phyloP scores from a whole-genome alignment of 2,329 filamentous ascomycete species.

The Pseudopithomyces chartarum region DNA sequence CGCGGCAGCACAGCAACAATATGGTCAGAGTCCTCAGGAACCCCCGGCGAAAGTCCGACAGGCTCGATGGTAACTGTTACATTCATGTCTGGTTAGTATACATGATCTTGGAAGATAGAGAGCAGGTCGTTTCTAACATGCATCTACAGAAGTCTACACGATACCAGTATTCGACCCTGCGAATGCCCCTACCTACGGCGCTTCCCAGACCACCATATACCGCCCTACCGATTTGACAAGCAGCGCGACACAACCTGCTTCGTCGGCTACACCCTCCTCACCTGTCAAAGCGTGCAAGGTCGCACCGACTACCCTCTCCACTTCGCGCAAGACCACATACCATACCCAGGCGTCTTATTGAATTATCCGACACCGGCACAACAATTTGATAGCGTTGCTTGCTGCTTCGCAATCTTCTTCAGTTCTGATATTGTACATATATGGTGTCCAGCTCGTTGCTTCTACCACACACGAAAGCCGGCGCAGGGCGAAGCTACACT shows the following conservation, averaged over 20 bases:
- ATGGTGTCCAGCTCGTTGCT: too few species aligned
- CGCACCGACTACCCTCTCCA: neutral
- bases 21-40: neutral
- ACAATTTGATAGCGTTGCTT: too few species aligned
- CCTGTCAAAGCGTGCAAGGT: neutral
- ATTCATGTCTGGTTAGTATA: neutral
- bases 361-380: too few species aligned
- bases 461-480: too few species aligned
- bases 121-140: neutral
- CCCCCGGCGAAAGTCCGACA: neutral
- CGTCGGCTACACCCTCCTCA: neutral
- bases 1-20: constrained; percentile 2
- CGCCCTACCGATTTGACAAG: neutral
- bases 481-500: too few species aligned
- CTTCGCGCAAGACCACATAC: neutral
- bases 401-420: too few species aligned
- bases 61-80: constrained; percentile 2
- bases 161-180: constrained; percentile 9
- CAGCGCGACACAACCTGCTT: neutral
- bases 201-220: neutral
- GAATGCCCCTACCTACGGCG: constrained; percentile 7
- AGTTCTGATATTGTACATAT: too few species aligned
- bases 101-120: too few species aligned
- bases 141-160: neutral
- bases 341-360: too few species aligned